Conservation (phyloP, 768 basidiomycete genomes). For the Paxillus ammoniavirescens region DNA sequence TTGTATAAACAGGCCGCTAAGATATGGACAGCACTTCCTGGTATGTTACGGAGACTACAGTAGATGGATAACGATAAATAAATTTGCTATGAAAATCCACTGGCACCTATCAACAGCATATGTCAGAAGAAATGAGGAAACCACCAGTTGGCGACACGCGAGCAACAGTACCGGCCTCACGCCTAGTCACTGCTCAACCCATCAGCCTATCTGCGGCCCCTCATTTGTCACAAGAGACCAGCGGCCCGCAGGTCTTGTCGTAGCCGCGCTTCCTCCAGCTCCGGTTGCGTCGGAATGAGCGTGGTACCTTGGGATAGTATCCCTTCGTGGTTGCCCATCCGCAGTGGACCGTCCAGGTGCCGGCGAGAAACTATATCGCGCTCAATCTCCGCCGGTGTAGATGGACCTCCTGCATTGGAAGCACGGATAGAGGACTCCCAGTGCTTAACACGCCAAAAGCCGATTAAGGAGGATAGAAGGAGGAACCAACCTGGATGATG, state of each 20-base stretch:
- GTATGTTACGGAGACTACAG: constrained; percentile 18
- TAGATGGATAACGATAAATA: constrained; percentile 18
- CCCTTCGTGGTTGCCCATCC: constrained; percentile 31
- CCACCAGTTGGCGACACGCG: not conserved
- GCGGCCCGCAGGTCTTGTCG: constrained; percentile 50
- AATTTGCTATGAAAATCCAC: not conserved
- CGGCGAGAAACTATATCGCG: constrained; percentile 51
- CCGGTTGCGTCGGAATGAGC: constrained; percentile 28
- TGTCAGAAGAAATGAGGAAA: not conserved
- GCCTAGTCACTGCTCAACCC: too few relatives aligned
- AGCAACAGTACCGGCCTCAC: not conserved
- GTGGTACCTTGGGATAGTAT: constrained; percentile 2
- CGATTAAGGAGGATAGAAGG: constrained; percentile 76
- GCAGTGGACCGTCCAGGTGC: constrained; percentile 49
- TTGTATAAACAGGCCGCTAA: not conserved
- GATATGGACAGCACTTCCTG: not conserved
- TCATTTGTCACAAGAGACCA: constrained; percentile 43
- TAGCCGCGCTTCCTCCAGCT: constrained; percentile 45
- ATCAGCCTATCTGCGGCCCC: too few relatives aligned
- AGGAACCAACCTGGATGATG: constrained; percentile 80
- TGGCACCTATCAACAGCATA: not conserved
- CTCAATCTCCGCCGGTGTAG: constrained; percentile 43
- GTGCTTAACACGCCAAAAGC: constrained; percentile 82
- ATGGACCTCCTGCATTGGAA: constrained; percentile 24
- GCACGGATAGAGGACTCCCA: constrained; percentile 75